A percentile compares a stretch with the other conserved stretches of the same genome.
These are phyloP conservation scores for Neophaeococcomyces mojaviensis DNA, from an alignment of 2,329 filamentous ascomycete species.

Conservation along the genomic window DNA sequence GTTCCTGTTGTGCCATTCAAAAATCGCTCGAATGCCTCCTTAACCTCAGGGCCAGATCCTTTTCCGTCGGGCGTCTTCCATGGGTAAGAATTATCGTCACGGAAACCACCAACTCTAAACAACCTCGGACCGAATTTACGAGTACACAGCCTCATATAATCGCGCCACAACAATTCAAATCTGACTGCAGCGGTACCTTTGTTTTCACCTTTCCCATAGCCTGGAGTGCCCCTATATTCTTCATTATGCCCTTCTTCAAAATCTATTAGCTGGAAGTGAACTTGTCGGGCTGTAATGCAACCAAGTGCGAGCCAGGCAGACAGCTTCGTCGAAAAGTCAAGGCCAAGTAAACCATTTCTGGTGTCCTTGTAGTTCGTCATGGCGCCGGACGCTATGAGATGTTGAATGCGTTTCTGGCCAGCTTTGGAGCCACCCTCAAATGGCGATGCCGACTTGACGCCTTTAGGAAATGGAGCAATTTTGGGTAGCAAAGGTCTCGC, in stretches of 20 bases:
- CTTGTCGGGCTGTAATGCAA: conserved; percentile 63
- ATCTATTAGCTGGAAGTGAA: conserved; percentile 59
- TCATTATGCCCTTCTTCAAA: conserved; percentile 57
- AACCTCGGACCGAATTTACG: conserved; percentile 60
- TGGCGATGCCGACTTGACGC: conserved; percentile 54
- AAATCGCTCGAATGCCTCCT: conserved; percentile 50
- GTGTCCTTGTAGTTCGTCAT: conserved; percentile 62
- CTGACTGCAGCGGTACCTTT: conserved; percentile 62
- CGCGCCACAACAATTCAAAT: conserved; percentile 69
- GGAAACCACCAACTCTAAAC: conserved; percentile 60
- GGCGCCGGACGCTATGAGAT: conserved; percentile 54
- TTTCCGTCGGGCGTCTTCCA: conserved; percentile 38
- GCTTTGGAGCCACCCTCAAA: conserved; percentile 60
- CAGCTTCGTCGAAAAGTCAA: conserved; percentile 67
- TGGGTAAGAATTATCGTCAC: conserved; percentile 38
- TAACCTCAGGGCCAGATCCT: conserved; percentile 28
- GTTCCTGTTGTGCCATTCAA: conserved; percentile 63
- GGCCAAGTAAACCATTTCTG: conserved; percentile 62
- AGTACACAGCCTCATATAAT: conserved; percentile 72
- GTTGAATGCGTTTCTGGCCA: conserved; percentile 51
- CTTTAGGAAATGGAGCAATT: conserved; percentile 45
- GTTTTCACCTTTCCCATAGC: conserved; percentile 64
- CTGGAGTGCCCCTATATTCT: conserved; percentile 36
- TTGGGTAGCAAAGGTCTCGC: conserved; percentile 41
- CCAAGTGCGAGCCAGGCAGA: conserved; percentile 67